Percentiles rank a stretch among this genome's conserved stretches.
Evolutionary conservation across 2,329 filamentous ascomycete species (phyloP).

Genomic region (Mycosphaerelloides madeirae): DNA sequence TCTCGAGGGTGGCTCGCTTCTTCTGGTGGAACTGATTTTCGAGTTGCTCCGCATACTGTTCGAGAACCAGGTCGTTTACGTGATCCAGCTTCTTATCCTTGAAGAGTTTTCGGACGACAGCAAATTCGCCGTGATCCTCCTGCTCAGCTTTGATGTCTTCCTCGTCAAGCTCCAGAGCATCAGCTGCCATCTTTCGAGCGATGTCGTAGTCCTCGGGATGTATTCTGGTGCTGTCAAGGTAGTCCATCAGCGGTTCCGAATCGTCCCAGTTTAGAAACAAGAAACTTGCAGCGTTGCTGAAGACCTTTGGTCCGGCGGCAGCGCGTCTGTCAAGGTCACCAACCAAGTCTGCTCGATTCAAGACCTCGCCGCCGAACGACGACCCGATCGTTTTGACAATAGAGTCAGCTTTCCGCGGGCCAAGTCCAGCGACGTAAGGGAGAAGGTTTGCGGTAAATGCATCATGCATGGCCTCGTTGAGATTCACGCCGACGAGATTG

Average conservation of each 20-base stretch:
- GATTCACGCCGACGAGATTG: slow-evolving; percentile 90
- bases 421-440: slow-evolving; percentile 85
- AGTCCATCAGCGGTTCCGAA: slow-evolving; percentile 65
- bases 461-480: slow-evolving; percentile 85
- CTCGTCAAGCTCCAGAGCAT: slow-evolving; percentile 92
- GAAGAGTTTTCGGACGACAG: slow-evolving; percentile 91
- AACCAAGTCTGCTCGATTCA: slow-evolving; percentile 79
- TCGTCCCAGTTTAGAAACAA: slow-evolving; percentile 73
- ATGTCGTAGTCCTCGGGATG: slow-evolving; percentile 98
- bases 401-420: slow-evolving; percentile 82
- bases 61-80: slow-evolving; percentile 91
- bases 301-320: slow-evolving; percentile 84
- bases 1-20: slow-evolving; percentile 93
- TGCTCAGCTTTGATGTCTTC: slow-evolving; percentile 95
- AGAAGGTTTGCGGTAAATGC: slow-evolving; percentile 79
- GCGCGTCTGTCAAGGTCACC: slow-evolving; percentile 71
- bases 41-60: slow-evolving; percentile 94
- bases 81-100: slow-evolving; percentile 90
- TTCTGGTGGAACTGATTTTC: slow-evolving; percentile 88
- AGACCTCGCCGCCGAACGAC: slow-evolving; percentile 81
- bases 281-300: slow-evolving; percentile 96
- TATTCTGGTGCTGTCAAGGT: slow-evolving; percentile 92
- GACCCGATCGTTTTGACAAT: slow-evolving; percentile 80
- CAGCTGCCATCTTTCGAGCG: slow-evolving; percentile 95
- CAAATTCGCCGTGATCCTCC: slow-evolving; percentile 81